phyloP scores from a whole-genome alignment of 129 eudicot species.

The Flaveria robusta region DNA sequence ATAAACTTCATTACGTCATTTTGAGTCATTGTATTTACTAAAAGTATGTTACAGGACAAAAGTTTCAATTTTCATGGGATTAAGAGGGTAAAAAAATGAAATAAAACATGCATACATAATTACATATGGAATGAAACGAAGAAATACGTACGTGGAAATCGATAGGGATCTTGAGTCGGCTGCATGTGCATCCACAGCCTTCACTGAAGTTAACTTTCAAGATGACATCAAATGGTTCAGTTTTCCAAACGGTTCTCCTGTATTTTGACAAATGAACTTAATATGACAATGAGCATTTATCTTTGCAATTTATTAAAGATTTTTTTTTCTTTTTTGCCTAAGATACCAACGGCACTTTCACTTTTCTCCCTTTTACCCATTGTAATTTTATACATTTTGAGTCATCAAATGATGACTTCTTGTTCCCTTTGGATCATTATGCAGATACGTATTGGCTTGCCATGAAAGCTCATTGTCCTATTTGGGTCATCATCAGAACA shows the following conservation, averaged over 20 bases:
- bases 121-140: conserved; percentile 1
- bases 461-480: background rate
- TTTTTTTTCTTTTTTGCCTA: background rate
- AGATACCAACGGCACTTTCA: background rate
- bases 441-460: background rate
- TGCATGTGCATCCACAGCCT: conserved; percentile 64
- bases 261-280: conserved; percentile 15
- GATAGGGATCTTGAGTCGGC: conserved; percentile 66
- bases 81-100: background rate
- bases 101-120: background rate
- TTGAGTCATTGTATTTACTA: conserved; percentile 20
- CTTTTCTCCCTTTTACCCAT: background rate
- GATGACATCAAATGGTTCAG: conserved; percentile 62
- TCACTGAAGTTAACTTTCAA: conserved; percentile 70
- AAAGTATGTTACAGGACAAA: background rate
- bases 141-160: conserved; percentile 57
- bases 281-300: background rate
- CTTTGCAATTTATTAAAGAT: background rate
- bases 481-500: background rate
- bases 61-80: conserved; percentile 4
- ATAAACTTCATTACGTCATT: background rate
- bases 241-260: conserved; percentile 63
- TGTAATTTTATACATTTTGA: background rate
- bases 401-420: background rate
- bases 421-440: background rate